Evolutionary conservation across 495 filamentous ascomycete species (phyloP).

Genomic region (Daldinia concentrica): DNA sequence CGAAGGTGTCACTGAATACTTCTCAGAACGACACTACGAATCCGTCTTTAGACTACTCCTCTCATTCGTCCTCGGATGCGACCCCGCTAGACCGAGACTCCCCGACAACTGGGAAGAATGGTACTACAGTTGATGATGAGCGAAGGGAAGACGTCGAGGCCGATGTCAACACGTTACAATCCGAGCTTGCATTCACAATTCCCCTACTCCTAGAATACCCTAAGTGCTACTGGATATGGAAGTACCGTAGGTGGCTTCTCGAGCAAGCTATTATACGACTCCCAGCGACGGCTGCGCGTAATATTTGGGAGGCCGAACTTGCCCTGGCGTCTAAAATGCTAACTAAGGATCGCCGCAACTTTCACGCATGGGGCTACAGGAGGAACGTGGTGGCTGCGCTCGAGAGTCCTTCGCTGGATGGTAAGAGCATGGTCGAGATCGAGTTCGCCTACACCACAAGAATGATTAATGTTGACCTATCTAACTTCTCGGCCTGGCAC

Average conservation of each 20-base stretch:
- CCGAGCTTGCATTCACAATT: slow-evolving; percentile 81
- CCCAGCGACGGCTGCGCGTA: slow-evolving; percentile 59
- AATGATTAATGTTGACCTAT: slow-evolving; percentile 83
- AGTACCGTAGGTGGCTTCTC: slow-evolving; percentile 90
- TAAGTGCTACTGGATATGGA: slow-evolving; percentile 99
- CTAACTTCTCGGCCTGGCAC: slow-evolving; percentile 98
- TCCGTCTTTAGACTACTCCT: slow-evolving; percentile 60
- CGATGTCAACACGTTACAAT: slow-evolving; percentile 54
- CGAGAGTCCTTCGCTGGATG: slow-evolving; percentile 63
- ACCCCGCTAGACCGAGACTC: slow-evolving; percentile 55
- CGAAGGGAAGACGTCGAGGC: slow-evolving; percentile 26
- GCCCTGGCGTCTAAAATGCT: slow-evolving; percentile 86
- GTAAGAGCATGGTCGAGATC: slow-evolving; percentile 71
- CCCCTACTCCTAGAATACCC: slow-evolving; percentile 84
- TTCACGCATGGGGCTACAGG: slow-evolving; percentile 96
- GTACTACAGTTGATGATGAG: slow-evolving; percentile 60
- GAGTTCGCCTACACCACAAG: slow-evolving; percentile 91
- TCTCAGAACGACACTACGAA: slow-evolving; percentile 61
- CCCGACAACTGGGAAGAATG: slow-evolving; percentile 65
- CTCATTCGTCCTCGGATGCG: slow-evolving; percentile 57
- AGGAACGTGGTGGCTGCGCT: slow-evolving; percentile 75
- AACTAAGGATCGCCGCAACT: slow-evolving; percentile 85
- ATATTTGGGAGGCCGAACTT: slow-evolving; percentile 86
- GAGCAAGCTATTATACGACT: slow-evolving; percentile 72
- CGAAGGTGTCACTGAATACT: slow-evolving; percentile 65